These are phyloP conservation scores for Ceratocystiopsis sp. DNA, from an alignment of 2,329 filamentous ascomycete species.

Conservation along the genomic window DNA sequence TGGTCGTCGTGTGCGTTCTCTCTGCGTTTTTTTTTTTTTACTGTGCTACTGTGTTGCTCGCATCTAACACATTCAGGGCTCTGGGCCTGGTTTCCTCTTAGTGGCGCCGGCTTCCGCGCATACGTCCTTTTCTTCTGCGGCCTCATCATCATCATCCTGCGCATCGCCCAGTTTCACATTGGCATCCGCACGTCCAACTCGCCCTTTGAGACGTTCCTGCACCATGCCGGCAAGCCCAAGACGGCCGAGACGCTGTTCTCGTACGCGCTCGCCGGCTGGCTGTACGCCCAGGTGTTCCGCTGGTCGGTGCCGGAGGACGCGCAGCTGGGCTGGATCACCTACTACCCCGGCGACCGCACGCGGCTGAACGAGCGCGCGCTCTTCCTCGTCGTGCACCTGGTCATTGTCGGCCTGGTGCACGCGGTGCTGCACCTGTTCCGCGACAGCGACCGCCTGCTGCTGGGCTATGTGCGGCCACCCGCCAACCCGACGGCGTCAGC, in stretches of 20 bases:
- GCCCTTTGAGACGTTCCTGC: constrained; percentile 44
- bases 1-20: constrained; percentile 50
- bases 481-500: neutral
- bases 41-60: neutral
- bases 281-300: constrained; percentile 69
- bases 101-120: constrained; percentile 56
- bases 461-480: constrained; percentile 19
- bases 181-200: constrained; percentile 56
- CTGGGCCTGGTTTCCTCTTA: constrained; percentile 77
- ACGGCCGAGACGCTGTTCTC: constrained; percentile 55
- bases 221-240: constrained; percentile 38
- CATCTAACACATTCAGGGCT: constrained; percentile 33
- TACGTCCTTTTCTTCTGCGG: constrained; percentile 59
- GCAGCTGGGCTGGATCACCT: constrained; percentile 57
- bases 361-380: constrained; percentile 75
- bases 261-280: constrained; percentile 60
- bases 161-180: constrained; percentile 68
- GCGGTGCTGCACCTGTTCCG: constrained; percentile 49
- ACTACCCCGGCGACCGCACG: constrained; percentile 52
- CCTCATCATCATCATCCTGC: constrained; percentile 65
- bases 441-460: constrained; percentile 54
- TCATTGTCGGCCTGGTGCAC: constrained; percentile 53
- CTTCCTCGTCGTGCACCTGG: constrained; percentile 56
- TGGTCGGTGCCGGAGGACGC: constrained; percentile 45
- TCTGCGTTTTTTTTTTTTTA: neutral